Evolutionary conservation across 345 rosid species (phyloP).

Genomic region (Gossypium anomalum): DNA sequence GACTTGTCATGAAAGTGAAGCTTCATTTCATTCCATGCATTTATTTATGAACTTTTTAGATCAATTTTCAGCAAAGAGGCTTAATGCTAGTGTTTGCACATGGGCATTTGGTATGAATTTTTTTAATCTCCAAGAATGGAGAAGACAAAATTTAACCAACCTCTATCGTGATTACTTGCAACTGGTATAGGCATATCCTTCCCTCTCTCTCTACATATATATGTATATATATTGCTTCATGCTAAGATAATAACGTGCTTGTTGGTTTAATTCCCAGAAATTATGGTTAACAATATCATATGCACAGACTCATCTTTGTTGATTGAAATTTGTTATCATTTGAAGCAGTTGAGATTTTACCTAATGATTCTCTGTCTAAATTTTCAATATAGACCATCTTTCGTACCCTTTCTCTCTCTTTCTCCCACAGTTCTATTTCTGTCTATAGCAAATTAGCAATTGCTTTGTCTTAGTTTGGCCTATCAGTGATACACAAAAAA

Average conservation of each 20-base stretch:
- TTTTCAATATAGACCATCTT: background rate
- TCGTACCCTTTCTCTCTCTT: background rate
- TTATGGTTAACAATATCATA: background rate
- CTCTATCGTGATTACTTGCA: conserved; percentile 52
- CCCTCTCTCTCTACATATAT: background rate
- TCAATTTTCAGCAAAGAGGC: conserved; percentile 48
- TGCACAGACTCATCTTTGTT: background rate
- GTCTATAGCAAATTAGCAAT: background rate
- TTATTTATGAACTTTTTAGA: conserved; percentile 66
- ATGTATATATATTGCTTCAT: background rate
- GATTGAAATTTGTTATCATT: background rate
- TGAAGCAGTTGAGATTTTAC: background rate
- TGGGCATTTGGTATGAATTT: conserved; percentile 98
- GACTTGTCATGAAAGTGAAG: conserved; percentile 61
- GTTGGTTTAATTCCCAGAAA: background rate
- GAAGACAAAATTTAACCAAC: conserved; percentile 54
- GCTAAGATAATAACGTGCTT: background rate
- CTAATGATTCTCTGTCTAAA: background rate
- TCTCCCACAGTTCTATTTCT: background rate
- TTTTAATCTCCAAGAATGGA: conserved; percentile 75
- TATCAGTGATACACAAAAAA: background rate
- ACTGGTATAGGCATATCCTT: conserved; percentile 43
- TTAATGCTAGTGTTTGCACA: conserved; percentile 61
- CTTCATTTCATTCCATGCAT: conserved; percentile 57
- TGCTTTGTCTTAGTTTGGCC: background rate